Evolutionary conservation across 805 yeast genomes (phyloP), one percentile per base, ranked within the genome.

Genomic region (Komagataella mondaviorum): DNA sequence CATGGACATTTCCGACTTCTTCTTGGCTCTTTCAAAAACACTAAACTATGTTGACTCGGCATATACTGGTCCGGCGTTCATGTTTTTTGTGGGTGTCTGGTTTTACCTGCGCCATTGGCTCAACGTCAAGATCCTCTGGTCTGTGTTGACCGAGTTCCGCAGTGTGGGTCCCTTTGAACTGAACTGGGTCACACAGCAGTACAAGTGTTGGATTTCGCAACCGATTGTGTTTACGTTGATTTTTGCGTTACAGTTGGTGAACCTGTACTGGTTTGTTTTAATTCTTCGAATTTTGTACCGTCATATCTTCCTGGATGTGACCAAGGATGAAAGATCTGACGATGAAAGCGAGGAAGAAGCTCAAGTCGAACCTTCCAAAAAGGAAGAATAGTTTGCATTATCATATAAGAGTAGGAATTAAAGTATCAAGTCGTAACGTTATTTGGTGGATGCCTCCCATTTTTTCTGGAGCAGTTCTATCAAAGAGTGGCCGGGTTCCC

Each of bases 191-290:
- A 82, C 93, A 30, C 91, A 90, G 66, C 96, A 93, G 66, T 93
- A 91, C 72, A 93, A 93, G 69, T 93, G 98, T 69, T 88, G 88
- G 85, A 87, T 93, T 57, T 84, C 98, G 22, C 95, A 88, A 69
- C 86, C 88, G 51, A 89, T 93, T 64, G 90, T 91, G 3, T 90
- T 93, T 61, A 66, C 69, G 20, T 76, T 93, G 61, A 76, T 93
- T 54, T 71, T 76, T 51, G 90, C 93, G 1, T 74, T 93, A 56
- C 98, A 93, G 66, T 60, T 88, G 52, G 88, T 93, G 52, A 93
- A 93, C 63, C 59, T 78, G 18, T 93, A 86, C 70, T 93, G 99
- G 99, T 74, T 90, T 53, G 80, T 77, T 59, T 73, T 91, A 59
- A 87, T 93, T 55, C 57, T 86, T 50, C 80, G 96, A 65, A 85